phyloP scores from a whole-genome alignment of 2,329 filamentous ascomycete genomes.

The Byssochlamys sp. region DNA sequence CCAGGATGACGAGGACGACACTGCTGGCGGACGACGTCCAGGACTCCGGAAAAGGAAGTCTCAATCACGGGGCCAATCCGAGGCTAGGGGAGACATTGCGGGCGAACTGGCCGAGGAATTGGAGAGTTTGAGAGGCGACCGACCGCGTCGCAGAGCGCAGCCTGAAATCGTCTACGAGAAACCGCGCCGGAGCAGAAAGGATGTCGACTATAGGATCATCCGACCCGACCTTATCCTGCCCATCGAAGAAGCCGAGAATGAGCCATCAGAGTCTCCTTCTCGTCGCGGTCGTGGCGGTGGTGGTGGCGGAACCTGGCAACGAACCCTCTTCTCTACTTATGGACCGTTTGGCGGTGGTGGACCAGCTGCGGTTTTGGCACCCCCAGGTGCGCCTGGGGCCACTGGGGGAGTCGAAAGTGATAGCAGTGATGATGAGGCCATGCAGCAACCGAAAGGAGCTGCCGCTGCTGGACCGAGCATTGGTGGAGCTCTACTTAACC shows the following conservation, averaged over 20 bases:
- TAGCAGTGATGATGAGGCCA: slow-evolving; percentile 87
- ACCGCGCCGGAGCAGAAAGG: slow-evolving; percentile 50
- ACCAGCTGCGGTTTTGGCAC: slow-evolving; percentile 59
- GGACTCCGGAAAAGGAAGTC: slow-evolving; percentile 42
- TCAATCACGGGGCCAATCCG: slow-evolving; percentile 33
- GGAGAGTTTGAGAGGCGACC: slow-evolving; percentile 41
- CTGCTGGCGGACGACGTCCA: slow-evolving; percentile 42
- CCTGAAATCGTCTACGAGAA: slow-evolving; percentile 32
- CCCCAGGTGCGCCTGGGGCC: slow-evolving; percentile 59
- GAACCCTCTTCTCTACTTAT: slow-evolving; percentile 76
- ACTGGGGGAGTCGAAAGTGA: slow-evolving; percentile 80
- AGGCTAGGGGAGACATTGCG: slow-evolving; percentile 41
- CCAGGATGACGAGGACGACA: slow-evolving; percentile 39
- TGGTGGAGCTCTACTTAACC: slow-evolving; percentile 45
- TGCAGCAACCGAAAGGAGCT: slow-evolving; percentile 48
- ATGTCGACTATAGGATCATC: slow-evolving; percentile 78
- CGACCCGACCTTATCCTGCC: slow-evolving; percentile 61
- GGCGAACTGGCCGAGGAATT: slow-evolving; percentile 52
- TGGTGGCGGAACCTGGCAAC: slow-evolving; percentile 55
- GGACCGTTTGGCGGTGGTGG: slow-evolving; percentile 85
- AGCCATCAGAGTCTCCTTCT: slow-evolving; percentile 57
- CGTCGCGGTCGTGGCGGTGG: slow-evolving; percentile 57
- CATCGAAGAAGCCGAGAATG: slow-evolving; percentile 65
- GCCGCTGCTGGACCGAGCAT: slow-evolving; percentile 44
- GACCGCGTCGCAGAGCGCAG: slow-evolving; percentile 29